Base-by-base conservation (phyloP, 2,329 filamentous ascomycete genomes). In the Neonectria magnoliae region DNA sequence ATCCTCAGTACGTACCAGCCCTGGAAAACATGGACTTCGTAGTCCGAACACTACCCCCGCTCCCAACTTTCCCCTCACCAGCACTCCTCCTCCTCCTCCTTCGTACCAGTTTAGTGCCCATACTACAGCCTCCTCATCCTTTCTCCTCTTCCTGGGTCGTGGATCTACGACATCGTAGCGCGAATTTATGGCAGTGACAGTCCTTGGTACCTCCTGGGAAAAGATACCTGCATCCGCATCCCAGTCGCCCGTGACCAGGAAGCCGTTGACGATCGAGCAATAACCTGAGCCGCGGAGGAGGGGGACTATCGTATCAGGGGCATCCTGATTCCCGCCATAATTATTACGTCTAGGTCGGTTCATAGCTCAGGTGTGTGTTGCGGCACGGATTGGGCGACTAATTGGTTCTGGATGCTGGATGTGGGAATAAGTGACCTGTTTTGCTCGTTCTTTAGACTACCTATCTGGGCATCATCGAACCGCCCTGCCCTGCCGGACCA, bases 211-310 rank as follows among this genome's bases (percentile, higher is more conserved):
- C 69, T 66, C 45, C 47, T 42, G 48, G 44, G 22, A 68, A 68
- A 68, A 73, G 69, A 53, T 73, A 73, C 71, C 31, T 65, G 60
- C 71, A 73, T 68, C 71, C 71, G 71, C 71, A 73, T 18, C 36
- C 61, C 53, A 59, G 44, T 64, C 45, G 29, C 22, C 47, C n/a
- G 48, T 33, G 29, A 51, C 48, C n/a, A 51, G 48, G 48, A 57
- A 58, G 64, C 56, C 55, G 58, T 60, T 60, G 42, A 50, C 47
- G 13, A 45, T 51, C 51, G 25, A 14, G n/a, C 44, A 44, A 31
- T 25, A 25, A 50, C 25, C 18, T 48, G 47, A 41, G 33, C 27
- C n/a, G 27, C 44, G 48, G 13, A 36, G 25, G 25, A 25, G 25
- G 50, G 58, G 29, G 42, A 33, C 29, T 6, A 25, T 25, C 25